Evolutionary conservation across 148 eudicot genomes (phyloP), one percentile per base, ranked within the genome.

Genomic region (Amaranthus cruentus): DNA sequence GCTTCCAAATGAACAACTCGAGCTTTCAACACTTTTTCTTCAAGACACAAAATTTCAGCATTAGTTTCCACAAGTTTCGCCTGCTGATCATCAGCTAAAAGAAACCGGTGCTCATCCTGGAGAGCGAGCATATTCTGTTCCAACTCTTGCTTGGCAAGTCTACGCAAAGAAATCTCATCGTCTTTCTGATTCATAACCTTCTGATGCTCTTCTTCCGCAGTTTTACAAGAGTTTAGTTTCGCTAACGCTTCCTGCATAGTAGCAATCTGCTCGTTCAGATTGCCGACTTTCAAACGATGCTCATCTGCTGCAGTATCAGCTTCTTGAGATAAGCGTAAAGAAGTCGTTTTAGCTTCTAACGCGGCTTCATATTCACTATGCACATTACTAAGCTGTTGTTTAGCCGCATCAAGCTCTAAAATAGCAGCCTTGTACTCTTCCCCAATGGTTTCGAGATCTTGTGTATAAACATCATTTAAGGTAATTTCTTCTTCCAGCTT

Each of bases 301-400:
- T 77, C 88, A 43, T 81, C 76, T 8, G 80, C 70, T 3, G 83
- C 78, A 3, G 79, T 62, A 66, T 90, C 82, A 1, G 97, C 91
- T 61, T 88, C 90, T 47, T 84, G 91, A 7, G 86, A 83, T 56
- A 77, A 61, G 65, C 85, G 87, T 58, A 83, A 80, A 10, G 91
- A 87, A 42, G 76, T 59, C 3, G 74, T 5, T 76, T 90, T 95
- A 21, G 76, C 85, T 57, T 84, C 90, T 60, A 79, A 38, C 10
- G 89, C 87, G 0, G 79, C 82, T 12, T 91, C 86, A 28, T 82
- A 87, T 49, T 95, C 92, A 76, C 87, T 86, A 44, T 84, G 81
- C 58, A 88, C 60, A 61, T 44, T 91, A 53, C 82, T 86, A 5
- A 95, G 89, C 78, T 88, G 88, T 72, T 95, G 93, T 67, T 95